phyloP scores from a whole-genome alignment of 352 stramenopile species.

The Pythium dissotocum region DNA sequence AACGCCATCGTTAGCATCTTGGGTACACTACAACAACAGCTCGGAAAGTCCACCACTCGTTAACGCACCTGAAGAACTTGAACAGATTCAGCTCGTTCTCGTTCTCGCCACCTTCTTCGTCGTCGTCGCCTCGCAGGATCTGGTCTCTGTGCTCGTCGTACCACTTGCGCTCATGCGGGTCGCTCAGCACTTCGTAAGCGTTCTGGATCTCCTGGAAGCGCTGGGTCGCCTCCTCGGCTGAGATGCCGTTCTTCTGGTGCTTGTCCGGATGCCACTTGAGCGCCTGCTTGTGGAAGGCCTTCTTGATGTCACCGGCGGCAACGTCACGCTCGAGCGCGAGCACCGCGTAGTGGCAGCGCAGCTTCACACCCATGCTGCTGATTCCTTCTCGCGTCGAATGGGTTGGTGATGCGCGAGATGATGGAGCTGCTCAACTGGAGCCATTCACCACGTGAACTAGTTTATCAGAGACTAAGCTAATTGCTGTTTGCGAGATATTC shows the following conservation, averaged over 20 bases:
- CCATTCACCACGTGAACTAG: constrained; percentile 8
- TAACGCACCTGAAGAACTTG: constrained; percentile 69
- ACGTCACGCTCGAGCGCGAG: constrained; percentile 63
- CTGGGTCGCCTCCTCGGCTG: constrained; percentile 71
- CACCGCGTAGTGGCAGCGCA: constrained; percentile 88
- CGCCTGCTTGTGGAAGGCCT: constrained; percentile 73
- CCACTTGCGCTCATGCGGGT: constrained; percentile 86
- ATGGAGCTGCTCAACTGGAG: constrained; percentile 7
- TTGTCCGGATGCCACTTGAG: constrained; percentile 88
- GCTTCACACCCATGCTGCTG: background rate
- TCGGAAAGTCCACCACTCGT: too few relatives aligned
- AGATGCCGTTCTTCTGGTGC: constrained; percentile 72
- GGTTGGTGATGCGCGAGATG: background rate
- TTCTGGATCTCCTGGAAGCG: constrained; percentile 87
- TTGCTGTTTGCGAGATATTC: background rate
- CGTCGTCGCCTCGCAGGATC: constrained; percentile 74
- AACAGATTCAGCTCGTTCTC: constrained; percentile 73
- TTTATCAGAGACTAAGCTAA: background rate
- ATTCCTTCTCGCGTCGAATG: background rate
- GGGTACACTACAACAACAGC: constrained; percentile 6
- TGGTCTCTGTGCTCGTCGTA: constrained; percentile 89
- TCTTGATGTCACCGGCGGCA: constrained; percentile 62
- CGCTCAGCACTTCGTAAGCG: constrained; percentile 85
- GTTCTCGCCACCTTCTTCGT: constrained; percentile 27
- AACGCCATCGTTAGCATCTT: constrained; percentile 10